These are phyloP conservation scores for Microsporum audouinii DNA, from an alignment of 2,329 filamentous ascomycete species.

Conservation along the genomic window DNA sequence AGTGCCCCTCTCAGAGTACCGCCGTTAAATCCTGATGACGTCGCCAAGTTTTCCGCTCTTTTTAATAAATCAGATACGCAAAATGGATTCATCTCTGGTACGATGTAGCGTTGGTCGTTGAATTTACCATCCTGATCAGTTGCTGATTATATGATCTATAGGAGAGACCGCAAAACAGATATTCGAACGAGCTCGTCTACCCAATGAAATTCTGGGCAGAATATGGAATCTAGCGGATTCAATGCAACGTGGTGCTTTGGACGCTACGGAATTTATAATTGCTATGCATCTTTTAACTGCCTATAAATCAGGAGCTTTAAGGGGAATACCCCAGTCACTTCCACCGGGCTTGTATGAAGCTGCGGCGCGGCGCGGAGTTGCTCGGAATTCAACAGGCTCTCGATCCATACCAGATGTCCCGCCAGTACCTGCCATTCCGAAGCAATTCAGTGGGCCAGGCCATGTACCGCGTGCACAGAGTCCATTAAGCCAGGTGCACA, in stretches of 20 bases:
- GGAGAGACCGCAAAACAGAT: conserved; percentile 85
- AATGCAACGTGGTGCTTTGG: conserved; percentile 77
- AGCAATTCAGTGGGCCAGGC: conserved; percentile 63
- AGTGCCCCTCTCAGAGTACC: conserved; percentile 67
- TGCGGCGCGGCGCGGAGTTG: conserved; percentile 56
- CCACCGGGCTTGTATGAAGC: conserved; percentile 84
- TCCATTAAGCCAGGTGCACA: conserved; percentile 44
- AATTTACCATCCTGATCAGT: neutral
- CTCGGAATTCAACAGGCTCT: conserved; percentile 42
- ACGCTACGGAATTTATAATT: conserved; percentile 87
- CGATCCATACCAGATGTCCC: conserved; percentile 39
- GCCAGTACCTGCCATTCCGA: conserved; percentile 59
- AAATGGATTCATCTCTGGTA: conserved; percentile 61
- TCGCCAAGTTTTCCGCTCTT: conserved; percentile 73
- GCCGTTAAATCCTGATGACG: conserved; percentile 76
- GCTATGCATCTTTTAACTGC: conserved; percentile 95
- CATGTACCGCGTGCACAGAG: conserved; percentile 47
- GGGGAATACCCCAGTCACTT: conserved; percentile 65
- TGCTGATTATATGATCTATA: conserved; percentile 20
- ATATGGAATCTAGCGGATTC: conserved; percentile 96
- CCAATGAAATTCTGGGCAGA: conserved; percentile 80
- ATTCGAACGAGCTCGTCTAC: conserved; percentile 82
- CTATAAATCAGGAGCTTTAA: conserved; percentile 71
- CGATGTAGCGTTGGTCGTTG: neutral
- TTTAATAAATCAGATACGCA: conserved; percentile 81